Percentiles rank a stretch among this genome's conserved stretches.
Evolutionary conservation across 345 rosid genomes (phyloP).

Genomic region (Pistacia integerrima): DNA sequence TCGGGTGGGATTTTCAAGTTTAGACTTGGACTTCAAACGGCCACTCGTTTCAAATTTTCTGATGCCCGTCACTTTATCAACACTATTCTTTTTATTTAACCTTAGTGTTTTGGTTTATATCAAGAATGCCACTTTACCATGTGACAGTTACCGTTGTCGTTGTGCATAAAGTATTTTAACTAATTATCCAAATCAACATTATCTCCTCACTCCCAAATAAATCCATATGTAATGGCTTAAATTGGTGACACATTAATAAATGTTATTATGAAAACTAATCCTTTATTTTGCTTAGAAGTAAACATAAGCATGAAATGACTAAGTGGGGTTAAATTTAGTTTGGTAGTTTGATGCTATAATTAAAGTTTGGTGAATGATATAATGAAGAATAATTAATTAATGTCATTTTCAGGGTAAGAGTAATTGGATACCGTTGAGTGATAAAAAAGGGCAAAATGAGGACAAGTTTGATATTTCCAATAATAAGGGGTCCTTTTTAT

Average conservation of each 20-base stretch:
- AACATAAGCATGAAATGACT: no score
- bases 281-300: no score
- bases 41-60: slow-evolving; percentile 64
- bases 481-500: slow-evolving; percentile 11
- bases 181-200: no score
- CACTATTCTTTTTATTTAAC: neutral
- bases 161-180: no score
- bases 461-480: slow-evolving; percentile 32
- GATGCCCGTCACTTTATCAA: slow-evolving; percentile 35
- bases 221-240: no score
- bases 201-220: no score
- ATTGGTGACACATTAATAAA: no score
- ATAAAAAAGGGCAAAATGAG: neutral
- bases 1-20: slow-evolving; percentile 25
- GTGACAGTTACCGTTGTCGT: no score
- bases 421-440: slow-evolving; percentile 1
- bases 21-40: slow-evolving; percentile 58
- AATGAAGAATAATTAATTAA: no score
- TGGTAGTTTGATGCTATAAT: neutral
- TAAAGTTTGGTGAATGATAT: no score
- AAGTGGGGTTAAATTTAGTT: neutral
- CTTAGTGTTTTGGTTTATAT: slow-evolving; percentile 7
- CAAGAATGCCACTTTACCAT: slow-evolving; percentile 24
- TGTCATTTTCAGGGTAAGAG: no score
- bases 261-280: no score